Evolutionary conservation across 495 filamentous ascomycete genomes (phyloP), one percentile per base, ranked within the genome.

Genomic region (Bathelium albidoporum): DNA sequence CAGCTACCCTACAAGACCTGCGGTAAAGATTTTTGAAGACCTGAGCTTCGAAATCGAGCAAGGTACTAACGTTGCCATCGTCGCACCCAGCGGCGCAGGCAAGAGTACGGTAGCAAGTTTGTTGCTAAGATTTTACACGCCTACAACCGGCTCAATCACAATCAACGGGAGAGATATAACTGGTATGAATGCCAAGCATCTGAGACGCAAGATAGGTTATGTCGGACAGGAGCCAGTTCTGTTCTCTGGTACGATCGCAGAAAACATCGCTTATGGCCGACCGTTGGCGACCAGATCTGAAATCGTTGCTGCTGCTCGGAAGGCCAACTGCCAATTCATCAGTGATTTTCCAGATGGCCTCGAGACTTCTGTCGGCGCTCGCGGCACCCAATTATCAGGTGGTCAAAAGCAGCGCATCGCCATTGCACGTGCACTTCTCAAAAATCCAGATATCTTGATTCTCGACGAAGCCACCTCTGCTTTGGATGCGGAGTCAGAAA

Each of bases 391-490:
- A 73, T 80, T 99, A 7, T 96, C 91, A 9, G 94, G 94, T 36
- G 94, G 94, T 1, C 94, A 98, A 74, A 97, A 97, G 75, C 95
- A 97, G 72, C 88, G 94, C 62, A 97, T 99, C 69, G 95, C 94
- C 28, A 97, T 98, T 74, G 94, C 94, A 0, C 83, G 94, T 58
- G 94, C 94, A 10, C 80, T 98, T 24, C 87, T 98, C 69, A 97
- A 97, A 76, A 85, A 96, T 59, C 94, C 94, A 0, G 95, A 98
- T 73, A 97, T 98, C 70, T 73, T 98, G 61, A 93, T 98, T 64
- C 82, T 98, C 1, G 94, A 98, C 72, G 94, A 98, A 81, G 74
- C 75, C n/a, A 78, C 75, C 5, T 73, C 69, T 55, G 94, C 94
- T 2, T 84, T 98, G 14, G 94, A 98, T 72, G 95, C 94, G n/a